These are phyloP conservation scores for Lichtheimia ornata DNA, from an alignment of 371 early-diverging fungal genomes.

Conservation along the genomic window DNA sequence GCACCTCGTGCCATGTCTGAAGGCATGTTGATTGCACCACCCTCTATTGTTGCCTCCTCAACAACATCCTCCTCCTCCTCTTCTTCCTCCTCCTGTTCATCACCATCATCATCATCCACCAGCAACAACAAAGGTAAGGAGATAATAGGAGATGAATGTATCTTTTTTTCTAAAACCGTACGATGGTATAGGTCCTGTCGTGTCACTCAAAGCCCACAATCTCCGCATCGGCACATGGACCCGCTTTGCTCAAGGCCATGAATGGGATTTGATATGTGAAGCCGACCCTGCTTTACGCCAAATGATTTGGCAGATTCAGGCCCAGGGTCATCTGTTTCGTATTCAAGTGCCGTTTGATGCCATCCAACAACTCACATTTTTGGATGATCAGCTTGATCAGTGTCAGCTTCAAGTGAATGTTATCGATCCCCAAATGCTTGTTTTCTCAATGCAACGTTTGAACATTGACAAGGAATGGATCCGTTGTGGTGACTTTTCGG, in stretches of 20 bases:
- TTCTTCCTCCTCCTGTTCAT: not conserved
- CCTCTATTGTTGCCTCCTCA: not conserved
- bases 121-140: too few species aligned
- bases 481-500: slow-evolving; percentile 43
- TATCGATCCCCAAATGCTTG: not conserved
- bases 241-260: slow-evolving; percentile 23
- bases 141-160: too few species aligned
- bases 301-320: slow-evolving; percentile 40
- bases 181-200: not conserved
- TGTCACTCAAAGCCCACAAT: slow-evolving; percentile 20
- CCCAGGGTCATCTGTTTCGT: slow-evolving; percentile 32
- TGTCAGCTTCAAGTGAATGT: slow-evolving; percentile 19
- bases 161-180: not conserved
- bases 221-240: slow-evolving; percentile 44
- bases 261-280: slow-evolving; percentile 29
- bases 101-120: not conserved
- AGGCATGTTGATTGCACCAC: slow-evolving; percentile 17
- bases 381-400: not conserved
- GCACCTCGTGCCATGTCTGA: slow-evolving; percentile 39
- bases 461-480: slow-evolving; percentile 32
- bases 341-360: slow-evolving; percentile 31
- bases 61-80: not conserved
- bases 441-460: slow-evolving; percentile 28
- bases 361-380: slow-evolving; percentile 24
- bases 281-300: slow-evolving; percentile 15